Evolutionary conservation across 495 filamentous ascomycete genomes (phyloP).

Genomic region (Hapsidospora chrysogenum): DNA sequence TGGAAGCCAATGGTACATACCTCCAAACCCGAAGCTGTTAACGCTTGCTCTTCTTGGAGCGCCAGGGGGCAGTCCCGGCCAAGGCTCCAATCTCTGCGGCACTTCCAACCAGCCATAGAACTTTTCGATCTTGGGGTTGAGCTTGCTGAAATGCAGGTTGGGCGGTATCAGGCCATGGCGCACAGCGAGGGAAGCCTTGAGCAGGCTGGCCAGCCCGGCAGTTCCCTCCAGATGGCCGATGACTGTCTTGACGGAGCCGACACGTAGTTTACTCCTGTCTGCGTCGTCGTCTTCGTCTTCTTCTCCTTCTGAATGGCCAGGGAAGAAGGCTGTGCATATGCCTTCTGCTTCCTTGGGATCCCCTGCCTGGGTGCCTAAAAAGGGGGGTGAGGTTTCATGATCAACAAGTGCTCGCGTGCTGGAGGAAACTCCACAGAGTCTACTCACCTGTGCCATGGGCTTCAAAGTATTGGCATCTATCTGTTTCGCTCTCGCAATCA

Average conservation of each 20-base stretch:
- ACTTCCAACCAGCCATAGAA: constrained; percentile 24
- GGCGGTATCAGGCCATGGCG: constrained; percentile 35
- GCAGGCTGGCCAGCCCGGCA: constrained; percentile 34
- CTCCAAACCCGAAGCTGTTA: constrained; percentile 52
- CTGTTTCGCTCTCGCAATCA: constrained; percentile 10
- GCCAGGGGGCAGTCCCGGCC: constrained; percentile 22
- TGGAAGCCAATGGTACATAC: no score
- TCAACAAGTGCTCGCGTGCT: no score
- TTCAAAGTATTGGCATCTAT: constrained; percentile 17
- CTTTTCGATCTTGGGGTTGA: constrained; percentile 30
- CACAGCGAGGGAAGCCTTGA: constrained; percentile 39
- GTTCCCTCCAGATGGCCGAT: no score
- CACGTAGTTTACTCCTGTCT: no score
- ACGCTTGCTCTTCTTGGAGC: constrained; percentile 26
- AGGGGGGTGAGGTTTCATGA: no score
- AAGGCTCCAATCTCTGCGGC: constrained; percentile 20
- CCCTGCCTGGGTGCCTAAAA: constrained; percentile 40
- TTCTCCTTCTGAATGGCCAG: not conserved
- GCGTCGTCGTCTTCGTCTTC: not conserved
- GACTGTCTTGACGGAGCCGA: constrained; percentile 40
- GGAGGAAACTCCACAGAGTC: no score
- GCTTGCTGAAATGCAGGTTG: constrained; percentile 34
- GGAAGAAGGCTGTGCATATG: constrained; percentile 7
- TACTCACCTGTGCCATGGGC: no score
- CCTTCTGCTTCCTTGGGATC: constrained; percentile 23